A percentile compares a stretch with the other conserved stretches of the same genome.
Evolutionary conservation across 768 basidiomycete genomes (phyloP).

Genomic region (Rhodocollybia butyracea): DNA sequence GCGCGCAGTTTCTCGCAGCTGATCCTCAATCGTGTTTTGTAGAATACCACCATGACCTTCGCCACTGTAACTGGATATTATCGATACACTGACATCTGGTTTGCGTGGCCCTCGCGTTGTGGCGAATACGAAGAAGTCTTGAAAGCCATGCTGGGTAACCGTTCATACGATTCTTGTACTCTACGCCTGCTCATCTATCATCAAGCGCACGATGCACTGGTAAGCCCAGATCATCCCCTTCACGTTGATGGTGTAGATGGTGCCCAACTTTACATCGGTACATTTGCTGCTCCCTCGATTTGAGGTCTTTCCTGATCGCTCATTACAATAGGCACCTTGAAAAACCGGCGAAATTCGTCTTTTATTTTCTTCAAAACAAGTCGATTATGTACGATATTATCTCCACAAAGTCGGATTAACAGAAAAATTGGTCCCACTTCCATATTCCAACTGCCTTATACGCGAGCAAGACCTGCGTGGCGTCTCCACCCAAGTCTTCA

Average conservation of each 20-base stretch:
- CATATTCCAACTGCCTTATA: constrained; percentile 75
- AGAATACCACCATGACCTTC: background rate
- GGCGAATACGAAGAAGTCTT: constrained; percentile 56
- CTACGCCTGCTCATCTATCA: background rate
- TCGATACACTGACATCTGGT: constrained; percentile 83
- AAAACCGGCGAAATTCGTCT: constrained; percentile 74
- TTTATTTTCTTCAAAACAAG: constrained; percentile 77
- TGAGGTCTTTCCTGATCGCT: background rate
- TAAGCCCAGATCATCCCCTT: constrained; percentile 71
- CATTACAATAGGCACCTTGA: constrained; percentile 50
- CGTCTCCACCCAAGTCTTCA: constrained; percentile 56
- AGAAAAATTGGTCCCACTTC: constrained; percentile 60
- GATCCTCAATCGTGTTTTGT: background rate
- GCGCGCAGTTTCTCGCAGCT: background rate
- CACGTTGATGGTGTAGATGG: constrained; percentile 61
- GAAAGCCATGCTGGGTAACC: constrained; percentile 60
- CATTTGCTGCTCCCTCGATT: constrained; percentile 7
- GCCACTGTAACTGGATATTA: background rate
- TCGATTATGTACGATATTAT: constrained; percentile 86
- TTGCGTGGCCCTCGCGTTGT: constrained; percentile 67
- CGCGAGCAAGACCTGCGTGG: constrained; percentile 53
- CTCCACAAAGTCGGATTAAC: constrained; percentile 72
- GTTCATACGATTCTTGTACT: background rate
- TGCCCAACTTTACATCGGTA: constrained; percentile 69
- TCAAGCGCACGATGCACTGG: constrained; percentile 61